Evolutionary conservation across 352 stramenopile species (phyloP), one percentile per base, ranked within the genome.

Genomic region (Phytophthora podocarpi): DNA sequence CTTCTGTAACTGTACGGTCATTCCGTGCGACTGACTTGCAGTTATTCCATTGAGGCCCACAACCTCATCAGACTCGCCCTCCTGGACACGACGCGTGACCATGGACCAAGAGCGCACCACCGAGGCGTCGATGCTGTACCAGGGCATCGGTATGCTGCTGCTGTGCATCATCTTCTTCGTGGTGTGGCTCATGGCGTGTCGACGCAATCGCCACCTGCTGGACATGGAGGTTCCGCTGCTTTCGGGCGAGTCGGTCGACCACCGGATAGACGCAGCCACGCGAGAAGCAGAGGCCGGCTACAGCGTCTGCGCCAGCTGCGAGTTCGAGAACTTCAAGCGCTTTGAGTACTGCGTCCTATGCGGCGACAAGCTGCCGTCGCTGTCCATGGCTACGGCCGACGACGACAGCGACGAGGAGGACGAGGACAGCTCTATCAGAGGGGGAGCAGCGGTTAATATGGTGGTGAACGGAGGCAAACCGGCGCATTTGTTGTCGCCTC

Each of bases 321-420:
- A 64, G 20, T 92, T 92, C 54, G 83, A 90, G 41, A 92, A 92
- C 68, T 92, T 92, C 67, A 82, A 72, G 51, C 75, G 79, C 39
- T 82, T 86, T 53, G 62, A 73, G 23, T 72, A 87, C 59, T 92
- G 83, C 54, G 76, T 74, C 15, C 58, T 90, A 10, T 92, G 83
- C 41, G 83, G 83, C 26, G 78, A 88, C 31, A 81, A 80, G 26
- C 62, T 89, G 18, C 40, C 42, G 16, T 47, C 59, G 15, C 41
- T 72, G 41, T 68, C 70, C 18, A 52, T 56, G 4, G 35, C 26
- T 15, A 72, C 58, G 31, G 64, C 27, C 16, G 67, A 69, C n/a
- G 68, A 74, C 20, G 60, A 58, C 11, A 67, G 48, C 16, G 55
- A 65, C 5, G 58, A 69, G 13, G 48, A 65, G n/a, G 34, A 58